Conservation (phyloP, 2,329 filamentous ascomycete genomes). For the Ascochyta rabiei region DNA sequence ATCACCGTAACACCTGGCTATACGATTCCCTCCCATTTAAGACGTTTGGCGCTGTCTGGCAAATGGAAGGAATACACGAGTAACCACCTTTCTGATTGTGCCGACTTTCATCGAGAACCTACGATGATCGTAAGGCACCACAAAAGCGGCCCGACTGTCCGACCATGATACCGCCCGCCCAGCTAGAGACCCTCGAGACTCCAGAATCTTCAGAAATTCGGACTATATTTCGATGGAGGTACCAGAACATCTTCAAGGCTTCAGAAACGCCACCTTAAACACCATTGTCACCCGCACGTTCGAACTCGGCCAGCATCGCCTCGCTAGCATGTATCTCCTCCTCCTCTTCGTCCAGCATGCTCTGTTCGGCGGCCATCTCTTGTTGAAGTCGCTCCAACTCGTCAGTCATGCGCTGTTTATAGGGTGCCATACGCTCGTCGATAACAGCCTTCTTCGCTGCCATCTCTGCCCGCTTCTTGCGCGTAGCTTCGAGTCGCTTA, state of each 20-base stretch:
- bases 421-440: conserved; percentile 20
- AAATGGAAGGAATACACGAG: neutral
- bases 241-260: too few species aligned
- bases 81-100: neutral
- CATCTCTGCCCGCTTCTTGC: conserved; percentile 20
- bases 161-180: neutral
- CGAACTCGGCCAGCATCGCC: conserved; percentile 27
- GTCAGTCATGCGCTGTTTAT: conserved; percentile 26
- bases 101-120: neutral
- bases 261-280: neutral
- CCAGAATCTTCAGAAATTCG: neutral
- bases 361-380: conserved; percentile 28
- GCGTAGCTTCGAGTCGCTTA: conserved; percentile 21
- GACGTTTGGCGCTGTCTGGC: neutral
- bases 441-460: conserved; percentile 26
- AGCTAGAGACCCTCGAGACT: neutral
- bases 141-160: neutral
- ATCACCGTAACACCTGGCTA: neutral
- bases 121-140: neutral
- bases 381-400: conserved; percentile 27
- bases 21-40: neutral
- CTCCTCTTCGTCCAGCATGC: conserved; percentile 20
- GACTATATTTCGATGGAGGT: too few species aligned
- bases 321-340: conserved; percentile 20
- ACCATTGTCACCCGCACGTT: conserved; percentile 14